Evolutionary conservation across 257 asterid genomes (phyloP), one percentile per base, ranked within the genome.

Genomic region (Solanum pennellii): DNA sequence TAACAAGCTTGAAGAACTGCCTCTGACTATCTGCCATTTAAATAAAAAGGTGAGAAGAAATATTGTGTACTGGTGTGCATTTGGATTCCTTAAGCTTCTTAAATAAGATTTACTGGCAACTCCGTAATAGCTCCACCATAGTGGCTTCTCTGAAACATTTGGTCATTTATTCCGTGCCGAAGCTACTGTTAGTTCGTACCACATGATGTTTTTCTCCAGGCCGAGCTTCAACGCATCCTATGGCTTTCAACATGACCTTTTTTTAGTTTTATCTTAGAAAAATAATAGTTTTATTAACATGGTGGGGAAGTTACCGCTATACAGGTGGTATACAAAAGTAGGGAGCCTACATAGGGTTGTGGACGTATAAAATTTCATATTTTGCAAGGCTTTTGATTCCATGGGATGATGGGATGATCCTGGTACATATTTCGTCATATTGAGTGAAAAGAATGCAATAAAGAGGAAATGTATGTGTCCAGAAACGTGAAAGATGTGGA

Each of bases 1-100:
- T 89, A 83, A 88, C 86, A 93, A 91, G 84, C 94, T 97, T 89
- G 97, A 97, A 91, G 98, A 97, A 92, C 89, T 95, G 89, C 99
- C 93, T 88, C 88, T 94, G 91, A 66, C 90, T 87, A 90, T 97
- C 90, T 94, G 96, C 93, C 89, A 79, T 89, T 90, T 94, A 89
- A 92, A 93, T 87, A 95, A 91, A 89, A 91, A 93, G 98, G 99
- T 93, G 69, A 86, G 86, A 76, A 77, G 15, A 86, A 37, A 59
- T 42, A 27, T 16, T 29, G 16, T 75, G 20, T 33, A 59, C 88
- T 39, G 39, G 77, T 56, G 60, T 31, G 74, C 85, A 82, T 82
- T 82, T 80, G 42, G 42, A 27, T 47, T 31, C 45, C 42, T 18
- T 5, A 6, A 82, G 4, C 66, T 49, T 25, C 18, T 80, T 29